Conservation (phyloP, 345 rosid genomes). For the Arabis hirsuta region DNA sequence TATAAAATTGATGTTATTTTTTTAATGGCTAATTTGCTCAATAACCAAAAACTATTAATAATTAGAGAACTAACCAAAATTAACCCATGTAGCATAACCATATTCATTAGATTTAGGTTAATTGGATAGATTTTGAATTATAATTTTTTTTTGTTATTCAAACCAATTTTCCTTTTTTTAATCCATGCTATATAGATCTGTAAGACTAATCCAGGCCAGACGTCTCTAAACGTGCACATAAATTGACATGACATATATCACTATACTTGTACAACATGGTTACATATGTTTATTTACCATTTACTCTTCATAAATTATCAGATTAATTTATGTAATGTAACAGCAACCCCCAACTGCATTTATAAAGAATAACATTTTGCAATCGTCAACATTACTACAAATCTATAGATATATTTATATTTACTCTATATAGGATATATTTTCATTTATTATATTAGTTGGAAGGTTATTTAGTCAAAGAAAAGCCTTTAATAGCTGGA, state of each 20-base stretch:
- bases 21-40: no score
- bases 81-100: no score
- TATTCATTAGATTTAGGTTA: no score
- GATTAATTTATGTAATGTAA: conserved; percentile 29
- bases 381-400: conserved; percentile 35
- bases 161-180: no score
- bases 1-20: no score
- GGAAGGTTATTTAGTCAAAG: conserved; percentile 43
- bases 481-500: conserved; percentile 39
- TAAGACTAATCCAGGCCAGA: conserved; percentile 2
- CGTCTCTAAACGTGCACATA: conserved; percentile 3
- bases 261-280: conserved; percentile 17
- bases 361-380: conserved; percentile 28
- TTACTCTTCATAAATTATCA: conserved; percentile 33
- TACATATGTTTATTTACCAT: conserved; percentile 13
- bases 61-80: no score
- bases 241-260: conserved; percentile 20
- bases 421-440: conserved; percentile 4
- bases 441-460: conserved; percentile 39
- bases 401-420: conserved; percentile 19
- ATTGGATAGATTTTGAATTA: no score
- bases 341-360: conserved; percentile 40
- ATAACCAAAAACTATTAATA: no score
- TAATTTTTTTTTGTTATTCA: no score
- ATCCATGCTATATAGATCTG: no score